Evolutionary conservation across 2,329 filamentous ascomycete genomes (phyloP).

Genomic region (Chrysosporium queenslandicum): DNA sequence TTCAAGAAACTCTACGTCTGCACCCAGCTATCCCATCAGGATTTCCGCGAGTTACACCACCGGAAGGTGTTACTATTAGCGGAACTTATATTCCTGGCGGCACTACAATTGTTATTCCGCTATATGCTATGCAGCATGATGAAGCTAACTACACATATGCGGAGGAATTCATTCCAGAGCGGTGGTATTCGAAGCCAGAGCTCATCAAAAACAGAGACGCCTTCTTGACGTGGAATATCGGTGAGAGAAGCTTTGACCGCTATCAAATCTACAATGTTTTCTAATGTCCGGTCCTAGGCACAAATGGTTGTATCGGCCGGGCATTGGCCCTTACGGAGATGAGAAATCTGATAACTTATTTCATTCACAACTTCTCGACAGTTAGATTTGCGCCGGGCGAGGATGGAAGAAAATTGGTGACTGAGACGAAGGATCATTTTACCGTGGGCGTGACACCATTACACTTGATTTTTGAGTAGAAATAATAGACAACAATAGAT

Average conservation of each 20-base stretch:
- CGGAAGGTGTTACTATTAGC: constrained; percentile 19
- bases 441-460: not conserved
- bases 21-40: constrained; percentile 34
- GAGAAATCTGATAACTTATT: not conserved
- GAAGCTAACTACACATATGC: constrained; percentile 10
- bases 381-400: not conserved
- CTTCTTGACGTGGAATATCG: not conserved
- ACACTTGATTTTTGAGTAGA: not conserved
- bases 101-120: constrained; percentile 19
- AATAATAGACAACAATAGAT: too few species aligned
- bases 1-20: constrained; percentile 38
- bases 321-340: not conserved
- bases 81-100: constrained; percentile 18
- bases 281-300: not conserved
- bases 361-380: not conserved
- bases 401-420: not conserved
- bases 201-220: not conserved
- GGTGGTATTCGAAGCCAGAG: constrained; percentile 19
- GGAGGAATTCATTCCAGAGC: constrained; percentile 25
- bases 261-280: not conserved
- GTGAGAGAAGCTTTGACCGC: not conserved
- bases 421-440: not conserved
- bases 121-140: constrained; percentile 20
- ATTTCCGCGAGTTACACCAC: constrained; percentile 31
- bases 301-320: not conserved